A percentile compares a stretch with the other conserved stretches of the same genome.
phyloP scores from a whole-genome alignment of 257 asterid genomes.

The Gentiana straminea region DNA sequence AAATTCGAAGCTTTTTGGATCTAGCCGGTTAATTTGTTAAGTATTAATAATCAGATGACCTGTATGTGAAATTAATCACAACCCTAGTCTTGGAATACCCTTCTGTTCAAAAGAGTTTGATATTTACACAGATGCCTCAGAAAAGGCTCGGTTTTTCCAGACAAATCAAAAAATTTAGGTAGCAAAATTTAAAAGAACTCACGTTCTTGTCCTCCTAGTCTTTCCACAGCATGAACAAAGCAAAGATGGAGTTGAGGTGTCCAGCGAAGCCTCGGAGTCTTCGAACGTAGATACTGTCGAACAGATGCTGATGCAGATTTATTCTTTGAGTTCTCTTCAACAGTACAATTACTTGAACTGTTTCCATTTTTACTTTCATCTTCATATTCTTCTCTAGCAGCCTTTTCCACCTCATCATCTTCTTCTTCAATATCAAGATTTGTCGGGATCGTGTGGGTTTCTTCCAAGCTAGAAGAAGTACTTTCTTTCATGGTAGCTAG shows the following conservation, averaged over 20 bases:
- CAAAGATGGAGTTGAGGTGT: constrained; percentile 85
- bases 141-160: too few species aligned
- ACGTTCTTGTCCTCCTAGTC: constrained; percentile 94
- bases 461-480: constrained; percentile 18
- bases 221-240: constrained; percentile 77
- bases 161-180: too few species aligned
- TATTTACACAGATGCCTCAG: too few species aligned
- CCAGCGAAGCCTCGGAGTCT: constrained; percentile 83
- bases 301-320: constrained; percentile 56
- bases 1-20: too few species aligned
- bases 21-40: too few species aligned
- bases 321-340: constrained; percentile 59
- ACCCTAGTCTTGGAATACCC: too few species aligned
- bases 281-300: constrained; percentile 68
- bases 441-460: constrained; percentile 27
- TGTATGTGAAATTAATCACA: too few species aligned
- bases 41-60: too few species aligned
- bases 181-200: constrained; percentile 10
- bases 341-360: constrained; percentile 81
- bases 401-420: constrained; percentile 15
- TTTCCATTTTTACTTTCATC: constrained; percentile 15
- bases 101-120: too few species aligned
- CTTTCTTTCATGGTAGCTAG: constrained; percentile 14
- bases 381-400: constrained; percentile 13
- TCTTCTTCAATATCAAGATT: too few species aligned